Evolutionary conservation across 2,329 filamentous ascomycete genomes (phyloP).

Genomic region (Sclerotinia borealis): DNA sequence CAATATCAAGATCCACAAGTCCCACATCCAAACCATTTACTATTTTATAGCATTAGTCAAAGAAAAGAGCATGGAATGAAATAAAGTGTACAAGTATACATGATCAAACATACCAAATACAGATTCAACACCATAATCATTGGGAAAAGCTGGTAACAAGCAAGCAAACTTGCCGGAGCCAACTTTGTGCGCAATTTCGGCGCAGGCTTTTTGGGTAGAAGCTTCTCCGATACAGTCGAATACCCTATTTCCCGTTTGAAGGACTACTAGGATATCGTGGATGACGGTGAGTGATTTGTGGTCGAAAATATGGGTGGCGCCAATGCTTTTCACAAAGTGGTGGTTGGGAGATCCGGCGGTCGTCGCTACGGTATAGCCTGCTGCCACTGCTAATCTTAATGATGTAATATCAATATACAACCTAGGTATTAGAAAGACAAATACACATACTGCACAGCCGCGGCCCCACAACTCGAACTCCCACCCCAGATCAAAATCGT

Average conservation of each 20-base stretch:
- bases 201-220: constrained; percentile 23
- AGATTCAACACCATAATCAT: constrained; percentile 25
- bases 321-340: constrained; percentile 36
- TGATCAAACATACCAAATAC: constrained; percentile 24
- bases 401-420: not conserved
- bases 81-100: too few species aligned
- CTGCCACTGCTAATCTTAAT: constrained; percentile 16
- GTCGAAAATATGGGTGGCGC: constrained; percentile 42
- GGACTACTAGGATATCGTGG: constrained; percentile 15
- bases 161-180: constrained; percentile 24
- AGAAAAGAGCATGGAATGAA: too few species aligned
- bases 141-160: constrained; percentile 1
- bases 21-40: constrained; percentile 27
- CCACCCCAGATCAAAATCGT: constrained; percentile 26
- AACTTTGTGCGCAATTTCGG: constrained; percentile 28
- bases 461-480: constrained; percentile 18
- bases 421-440: too few species aligned
- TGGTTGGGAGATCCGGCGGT: constrained; percentile 41
- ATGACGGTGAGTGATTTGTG: constrained; percentile 32
- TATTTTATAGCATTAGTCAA: constrained; percentile 9
- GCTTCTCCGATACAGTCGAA: constrained; percentile 29
- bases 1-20: constrained; percentile 28
- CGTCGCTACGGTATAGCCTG: constrained; percentile 38
- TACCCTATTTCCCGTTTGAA: constrained; percentile 16
- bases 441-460: constrained; percentile 18